These are phyloP conservation scores for Schizochytrium sp. DNA, from an alignment of 108 stramenopile species.

Conservation along the genomic window DNA sequence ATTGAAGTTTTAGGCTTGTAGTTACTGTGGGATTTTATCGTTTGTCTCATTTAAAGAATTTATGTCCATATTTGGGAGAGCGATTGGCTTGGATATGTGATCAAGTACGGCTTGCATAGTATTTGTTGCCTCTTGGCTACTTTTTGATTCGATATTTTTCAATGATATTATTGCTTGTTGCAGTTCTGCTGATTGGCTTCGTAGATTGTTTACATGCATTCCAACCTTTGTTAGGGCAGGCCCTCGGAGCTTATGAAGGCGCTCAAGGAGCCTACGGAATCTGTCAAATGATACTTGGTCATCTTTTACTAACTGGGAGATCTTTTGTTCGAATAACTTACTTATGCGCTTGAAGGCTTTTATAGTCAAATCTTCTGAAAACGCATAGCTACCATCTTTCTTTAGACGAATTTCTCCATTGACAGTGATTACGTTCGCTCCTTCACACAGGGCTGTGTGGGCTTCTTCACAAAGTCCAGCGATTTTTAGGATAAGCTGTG, in stretches of 20 bases:
- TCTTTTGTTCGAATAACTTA: conserved; percentile 22
- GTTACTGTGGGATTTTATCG: no score
- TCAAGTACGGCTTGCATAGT: neutral
- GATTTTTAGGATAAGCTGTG: conserved; percentile 2
- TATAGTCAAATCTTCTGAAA: conserved; percentile 48
- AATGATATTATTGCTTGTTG: neutral
- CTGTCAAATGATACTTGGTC: neutral
- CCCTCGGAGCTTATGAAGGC: conserved; percentile 7
- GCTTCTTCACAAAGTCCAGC: conserved; percentile 34
- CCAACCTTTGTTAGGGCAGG: neutral
- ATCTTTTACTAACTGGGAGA: neutral
- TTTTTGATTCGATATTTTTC: neutral
- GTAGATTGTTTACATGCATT: neutral
- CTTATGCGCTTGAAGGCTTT: neutral
- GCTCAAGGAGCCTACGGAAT: neutral
- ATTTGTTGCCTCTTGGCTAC: neutral
- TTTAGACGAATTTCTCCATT: conserved; percentile 32
- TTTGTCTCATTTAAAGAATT: no score
- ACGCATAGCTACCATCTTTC: neutral
- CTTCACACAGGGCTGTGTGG: neutral
- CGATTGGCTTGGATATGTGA: no score
- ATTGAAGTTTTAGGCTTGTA: no score
- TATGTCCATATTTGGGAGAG: no score
- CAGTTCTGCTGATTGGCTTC: neutral
- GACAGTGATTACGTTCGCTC: neutral